Conservation (phyloP, 306 rosid genomes). For the Malus fusca region DNA sequence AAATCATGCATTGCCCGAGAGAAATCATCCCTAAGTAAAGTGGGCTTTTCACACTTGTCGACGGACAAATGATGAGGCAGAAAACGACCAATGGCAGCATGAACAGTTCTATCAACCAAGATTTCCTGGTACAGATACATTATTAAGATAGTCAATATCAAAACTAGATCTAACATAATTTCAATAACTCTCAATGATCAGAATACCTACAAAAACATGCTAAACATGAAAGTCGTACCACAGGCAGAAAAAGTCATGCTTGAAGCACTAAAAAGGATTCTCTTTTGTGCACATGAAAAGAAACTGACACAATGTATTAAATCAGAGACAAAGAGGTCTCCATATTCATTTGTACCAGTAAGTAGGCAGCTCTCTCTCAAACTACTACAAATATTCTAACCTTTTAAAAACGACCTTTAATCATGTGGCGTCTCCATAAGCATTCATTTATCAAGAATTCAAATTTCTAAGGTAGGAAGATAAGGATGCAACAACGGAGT, state of each 20-base stretch:
- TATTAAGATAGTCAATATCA: not conserved
- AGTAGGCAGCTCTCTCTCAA: not conserved
- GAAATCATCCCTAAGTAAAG: slow-evolving; percentile 65
- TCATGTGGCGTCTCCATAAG: not conserved
- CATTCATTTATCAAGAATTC: not conserved
- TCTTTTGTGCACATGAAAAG: not conserved
- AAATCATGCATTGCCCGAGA: slow-evolving; percentile 83
- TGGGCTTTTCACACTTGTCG: slow-evolving; percentile 46
- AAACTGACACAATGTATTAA: not conserved
- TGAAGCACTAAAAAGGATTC: not conserved
- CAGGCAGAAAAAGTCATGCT: not conserved
- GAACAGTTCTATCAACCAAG: slow-evolving; percentile 90
- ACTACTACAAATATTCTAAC: not conserved
- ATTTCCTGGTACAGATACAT: slow-evolving; percentile 54
- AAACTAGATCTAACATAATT: not conserved
- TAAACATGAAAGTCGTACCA: not conserved
- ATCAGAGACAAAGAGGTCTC: not conserved
- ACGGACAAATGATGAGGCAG: slow-evolving; percentile 36
- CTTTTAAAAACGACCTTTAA: not conserved
- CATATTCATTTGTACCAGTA: not conserved
- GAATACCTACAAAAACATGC: not conserved
- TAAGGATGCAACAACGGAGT: slow-evolving; percentile 7
- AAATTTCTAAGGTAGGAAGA: not conserved
- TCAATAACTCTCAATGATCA: not conserved
- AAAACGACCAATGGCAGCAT: slow-evolving; percentile 72